phyloP scores from a whole-genome alignment of 2,329 filamentous ascomycete species.

The Claviceps citrina region DNA sequence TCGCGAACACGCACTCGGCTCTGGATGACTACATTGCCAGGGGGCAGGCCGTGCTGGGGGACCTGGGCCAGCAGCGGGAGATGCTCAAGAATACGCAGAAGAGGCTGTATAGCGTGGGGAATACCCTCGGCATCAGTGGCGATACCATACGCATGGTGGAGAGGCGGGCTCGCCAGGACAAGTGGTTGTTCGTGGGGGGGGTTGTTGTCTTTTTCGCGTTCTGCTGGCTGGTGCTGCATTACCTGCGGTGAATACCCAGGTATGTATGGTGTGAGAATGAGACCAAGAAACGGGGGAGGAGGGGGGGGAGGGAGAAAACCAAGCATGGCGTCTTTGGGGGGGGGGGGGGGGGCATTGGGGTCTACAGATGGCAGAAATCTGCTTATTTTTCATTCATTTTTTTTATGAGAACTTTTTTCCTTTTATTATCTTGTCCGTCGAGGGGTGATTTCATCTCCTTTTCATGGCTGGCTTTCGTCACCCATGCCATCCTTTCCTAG shows the following conservation, averaged over 20 bases:
- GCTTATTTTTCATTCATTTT: constrained; percentile 4
- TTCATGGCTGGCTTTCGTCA: no score
- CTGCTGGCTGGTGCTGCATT: constrained; percentile 83
- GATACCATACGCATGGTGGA: constrained; percentile 97
- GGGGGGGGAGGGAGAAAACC: neutral
- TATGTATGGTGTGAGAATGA: neutral
- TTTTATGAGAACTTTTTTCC: no score
- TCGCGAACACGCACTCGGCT: constrained; percentile 63
- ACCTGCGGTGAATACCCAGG: constrained; percentile 36
- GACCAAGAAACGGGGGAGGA: neutral
- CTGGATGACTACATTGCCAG: constrained; percentile 89
- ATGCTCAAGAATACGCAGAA: constrained; percentile 91
- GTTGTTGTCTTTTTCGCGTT: constrained; percentile 79
- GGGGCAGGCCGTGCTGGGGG: constrained; percentile 76
- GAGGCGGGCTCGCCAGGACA: constrained; percentile 79
- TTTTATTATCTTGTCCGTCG: no score
- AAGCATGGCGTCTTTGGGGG: constrained; percentile 9
- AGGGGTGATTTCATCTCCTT: no score
- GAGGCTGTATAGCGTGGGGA: constrained; percentile 79
- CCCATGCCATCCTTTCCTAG: neutral
- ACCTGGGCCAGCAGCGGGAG: constrained; percentile 78
- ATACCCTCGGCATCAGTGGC: constrained; percentile 81
- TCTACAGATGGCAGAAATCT: no score
- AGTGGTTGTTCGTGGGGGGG: constrained; percentile 91
- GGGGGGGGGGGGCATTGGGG: no score